Base-by-base conservation (phyloP, 2,329 filamentous ascomycete species). In the Chaetomium olivaceum region DNA sequence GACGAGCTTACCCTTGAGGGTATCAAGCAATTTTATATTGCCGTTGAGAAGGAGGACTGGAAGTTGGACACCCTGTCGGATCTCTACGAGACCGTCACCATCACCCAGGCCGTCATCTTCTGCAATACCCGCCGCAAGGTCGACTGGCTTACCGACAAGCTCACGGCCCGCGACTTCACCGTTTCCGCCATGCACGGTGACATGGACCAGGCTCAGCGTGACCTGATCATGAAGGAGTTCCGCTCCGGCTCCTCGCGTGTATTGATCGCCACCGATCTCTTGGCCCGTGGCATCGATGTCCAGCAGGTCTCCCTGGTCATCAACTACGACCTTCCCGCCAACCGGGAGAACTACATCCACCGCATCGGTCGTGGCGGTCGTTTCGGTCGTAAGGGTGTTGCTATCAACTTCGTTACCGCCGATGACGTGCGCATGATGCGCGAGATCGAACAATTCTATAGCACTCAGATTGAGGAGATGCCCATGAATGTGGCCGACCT, bases 141-240 rank as follows among this genome's bases (percentile, higher is more conserved):
- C 77, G 95, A 99, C 86, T 99, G 95, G 95, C 91, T 99, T 75
- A 98, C 95, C 74, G 94, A 98, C 84, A 98, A 98, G 89, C 93
- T 99, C 80, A 96, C 92, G 76, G 91, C 91, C 76, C 92, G 93
- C 85, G 94, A 99, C 84, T 99, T 99, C 87, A 98, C 95, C 70
- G 95, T 99, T 80, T 97, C 94, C 48, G 93, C 94, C 83, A 98
- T 99, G 95, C 95, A 99, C 87, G 95, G 95, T 80, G 95, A 99
- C 79, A 99, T 99, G 95, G 93, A 97, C 81, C 93, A 97, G 85
- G 84, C 83, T 76, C 93, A 98, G 87, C 93, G 95, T 88, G 95
- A 98, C 81, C 87, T 96, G 78, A 99, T 99, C 82, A 99, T 99
- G 95, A 97, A 99, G 89, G 95, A 99, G 86, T 99, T 99, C 91